Base-by-base conservation (phyloP, 129 eudicot genomes). In the Scalesia atractyloides region DNA sequence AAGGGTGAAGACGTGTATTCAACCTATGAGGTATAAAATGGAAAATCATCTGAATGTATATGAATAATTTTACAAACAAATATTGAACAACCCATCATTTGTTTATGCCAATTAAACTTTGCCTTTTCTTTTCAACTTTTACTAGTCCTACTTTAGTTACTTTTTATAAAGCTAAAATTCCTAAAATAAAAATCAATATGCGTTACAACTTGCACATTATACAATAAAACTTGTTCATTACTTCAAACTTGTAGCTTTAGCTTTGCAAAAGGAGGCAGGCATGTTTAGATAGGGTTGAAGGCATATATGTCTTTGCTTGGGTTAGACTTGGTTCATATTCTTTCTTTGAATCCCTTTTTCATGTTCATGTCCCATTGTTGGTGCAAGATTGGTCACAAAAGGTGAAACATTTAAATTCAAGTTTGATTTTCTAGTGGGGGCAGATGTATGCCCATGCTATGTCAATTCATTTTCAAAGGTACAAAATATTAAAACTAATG, bases 271-370 rank as follows among this genome's bases (percentile, higher is more conserved):
- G 36, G 46, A 15, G 46, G 26, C 14, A 71, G 54, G 13, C 54
- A 57, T 72, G 17, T 36, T 41, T 43, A 41, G 68, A 59, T 43
- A 22, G 46, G 76, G 76, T 72, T 72, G 76, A 72, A 72, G 26
- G 76, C 44, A 72, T 56, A 52, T 37, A 14, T 36, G 66, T 53
- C 68, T 47, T 76, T 75, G 68, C 69, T 67, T 76, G 59, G 5
- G 18, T 33, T 57, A 16, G 69, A 24, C 47, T 66, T 65, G 48
- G 51, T 66, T 39, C 33, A 60, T 60, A 33, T 60, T 60, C 44
- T 33, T 33, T 60, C 44, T 60, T 60, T 60, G 7, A 15, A 14
- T 10, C 8, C 7, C 37, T 54, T 49, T 49, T 39, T 75, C 17
- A 19, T 22, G 3, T 7, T 57, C 39, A 37, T 70, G 54, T 19